Evolutionary conservation across 2,329 filamentous ascomycete species (phyloP).

Genomic region (Talaromyces sp.): DNA sequence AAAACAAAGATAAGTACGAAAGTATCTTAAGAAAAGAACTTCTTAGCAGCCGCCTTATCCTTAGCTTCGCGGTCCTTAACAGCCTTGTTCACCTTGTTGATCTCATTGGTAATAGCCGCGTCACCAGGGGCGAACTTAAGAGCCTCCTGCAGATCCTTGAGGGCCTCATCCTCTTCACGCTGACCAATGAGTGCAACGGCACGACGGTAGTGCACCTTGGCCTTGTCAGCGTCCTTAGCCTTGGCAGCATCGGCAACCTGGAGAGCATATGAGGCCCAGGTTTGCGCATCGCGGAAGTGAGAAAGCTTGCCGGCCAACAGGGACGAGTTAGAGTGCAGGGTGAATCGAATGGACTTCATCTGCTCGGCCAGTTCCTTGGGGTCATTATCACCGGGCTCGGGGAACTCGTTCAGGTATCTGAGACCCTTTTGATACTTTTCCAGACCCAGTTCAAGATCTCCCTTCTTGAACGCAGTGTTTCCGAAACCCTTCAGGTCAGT

Average conservation of each 20-base stretch:
- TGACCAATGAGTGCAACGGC: constrained; percentile 73
- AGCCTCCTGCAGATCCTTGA: constrained; percentile 75
- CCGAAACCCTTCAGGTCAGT: constrained; percentile 86
- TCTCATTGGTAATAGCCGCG: constrained; percentile 72
- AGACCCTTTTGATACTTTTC: constrained; percentile 94
- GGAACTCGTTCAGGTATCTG: constrained; percentile 85
- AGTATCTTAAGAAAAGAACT: constrained; percentile 69
- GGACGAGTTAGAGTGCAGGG: constrained; percentile 84
- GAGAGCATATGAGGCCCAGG: constrained; percentile 73
- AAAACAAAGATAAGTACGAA: neutral
- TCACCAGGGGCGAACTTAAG: constrained; percentile 75
- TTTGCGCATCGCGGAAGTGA: constrained; percentile 69
- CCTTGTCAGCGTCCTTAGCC: constrained; percentile 73
- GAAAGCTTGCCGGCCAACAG: constrained; percentile 81
- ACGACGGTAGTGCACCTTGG: constrained; percentile 85
- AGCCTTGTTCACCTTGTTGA: constrained; percentile 75
- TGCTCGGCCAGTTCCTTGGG: constrained; percentile 67
- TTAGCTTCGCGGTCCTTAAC: constrained; percentile 74
- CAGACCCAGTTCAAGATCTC: constrained; percentile 70
- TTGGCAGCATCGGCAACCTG: constrained; percentile 61
- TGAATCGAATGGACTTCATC: constrained; percentile 76
- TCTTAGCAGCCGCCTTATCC: constrained; percentile 90
- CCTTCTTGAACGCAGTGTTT: constrained; percentile 86
- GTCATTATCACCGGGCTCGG: constrained; percentile 69
- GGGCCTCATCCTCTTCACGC: constrained; percentile 82